Evolutionary conservation across 331 rosid species (phyloP).

Genomic region (Saraca asoca): DNA sequence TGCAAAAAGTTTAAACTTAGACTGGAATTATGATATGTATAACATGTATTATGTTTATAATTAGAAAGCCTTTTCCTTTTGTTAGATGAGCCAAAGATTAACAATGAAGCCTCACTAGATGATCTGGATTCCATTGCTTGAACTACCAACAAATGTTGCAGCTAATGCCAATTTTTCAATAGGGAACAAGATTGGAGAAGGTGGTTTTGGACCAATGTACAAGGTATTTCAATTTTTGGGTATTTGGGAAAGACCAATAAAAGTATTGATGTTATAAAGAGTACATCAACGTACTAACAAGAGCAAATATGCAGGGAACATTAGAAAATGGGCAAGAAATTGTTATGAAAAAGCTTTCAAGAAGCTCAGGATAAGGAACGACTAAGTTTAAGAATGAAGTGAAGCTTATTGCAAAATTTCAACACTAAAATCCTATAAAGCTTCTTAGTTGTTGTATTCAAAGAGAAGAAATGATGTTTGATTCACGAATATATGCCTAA

Average conservation of each 20-base stretch:
- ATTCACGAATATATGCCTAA: constrained; percentile 20
- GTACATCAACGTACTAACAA: no score
- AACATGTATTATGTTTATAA: no score
- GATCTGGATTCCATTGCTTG: constrained; percentile 31
- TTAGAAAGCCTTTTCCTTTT: neutral
- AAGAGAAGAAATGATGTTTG: no score
- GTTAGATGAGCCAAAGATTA: neutral
- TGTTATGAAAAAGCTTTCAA: constrained; percentile 23
- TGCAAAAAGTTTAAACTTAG: no score
- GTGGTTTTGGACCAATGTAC: constrained; percentile 33
- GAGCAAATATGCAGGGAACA: constrained; percentile 18
- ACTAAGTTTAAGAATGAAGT: constrained; percentile 23
- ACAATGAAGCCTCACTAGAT: constrained; percentile 1
- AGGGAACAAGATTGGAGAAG: constrained; percentile 28
- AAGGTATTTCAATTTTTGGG: constrained; percentile 1
- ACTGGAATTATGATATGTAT: no score
- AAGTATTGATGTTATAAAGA: no score
- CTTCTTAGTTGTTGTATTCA: no score
- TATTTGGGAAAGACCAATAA: neutral
- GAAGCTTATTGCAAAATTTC: no score
- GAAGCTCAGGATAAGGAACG: neutral
- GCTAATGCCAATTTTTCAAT: constrained; percentile 16
- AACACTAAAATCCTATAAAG: no score
- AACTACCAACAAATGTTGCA: constrained; percentile 12
- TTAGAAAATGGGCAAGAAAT: neutral